Percentiles rank a stretch among this genome's conserved stretches.
Evolutionary conservation across 768 basidiomycete genomes (phyloP).

Genomic region (Naematelia aurantialba): DNA sequence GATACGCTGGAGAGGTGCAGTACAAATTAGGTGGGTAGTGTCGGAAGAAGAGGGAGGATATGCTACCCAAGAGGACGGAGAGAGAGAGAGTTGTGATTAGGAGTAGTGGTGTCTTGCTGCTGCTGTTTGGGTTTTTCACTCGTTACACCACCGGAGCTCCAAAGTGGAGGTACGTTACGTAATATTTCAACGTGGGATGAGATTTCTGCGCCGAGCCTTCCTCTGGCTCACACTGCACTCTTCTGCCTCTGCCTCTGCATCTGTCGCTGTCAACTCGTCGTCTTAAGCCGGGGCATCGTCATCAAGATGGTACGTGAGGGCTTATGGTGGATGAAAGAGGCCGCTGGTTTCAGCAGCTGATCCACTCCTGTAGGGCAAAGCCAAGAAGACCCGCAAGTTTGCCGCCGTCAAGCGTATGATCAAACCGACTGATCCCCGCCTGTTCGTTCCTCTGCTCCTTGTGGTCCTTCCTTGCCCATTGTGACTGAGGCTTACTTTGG

Average conservation of each 20-base stretch:
- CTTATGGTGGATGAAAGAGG: not conserved
- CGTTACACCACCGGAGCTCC: not conserved
- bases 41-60: too few relatives aligned
- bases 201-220: not conserved
- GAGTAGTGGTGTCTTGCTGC: too few relatives aligned
- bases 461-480: not conserved
- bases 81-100: too few relatives aligned
- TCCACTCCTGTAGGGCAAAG: slow-evolving; percentile 62
- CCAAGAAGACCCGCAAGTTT: slow-evolving; percentile 92
- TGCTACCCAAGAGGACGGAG: too few relatives aligned
- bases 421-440: slow-evolving; percentile 85
- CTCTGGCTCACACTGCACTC: not conserved
- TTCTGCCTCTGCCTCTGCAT: not conserved
- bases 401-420: slow-evolving; percentile 88
- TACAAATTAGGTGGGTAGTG: too few relatives aligned
- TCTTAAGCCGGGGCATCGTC: too few relatives aligned
- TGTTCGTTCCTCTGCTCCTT: slow-evolving; percentile 58
- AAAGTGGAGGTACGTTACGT: slow-evolving; percentile 9
- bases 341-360: too few relatives aligned
- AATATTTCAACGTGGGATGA: not conserved
- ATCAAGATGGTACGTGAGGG: not conserved
- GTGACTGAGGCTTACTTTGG: too few relatives aligned
- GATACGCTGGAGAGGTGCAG: not conserved
- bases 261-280: too few relatives aligned
- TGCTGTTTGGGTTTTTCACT: too few relatives aligned